Evolutionary conservation across 192 early-diverging fungal species (phyloP).

Genomic region (Kickxella alabastrina): DNA sequence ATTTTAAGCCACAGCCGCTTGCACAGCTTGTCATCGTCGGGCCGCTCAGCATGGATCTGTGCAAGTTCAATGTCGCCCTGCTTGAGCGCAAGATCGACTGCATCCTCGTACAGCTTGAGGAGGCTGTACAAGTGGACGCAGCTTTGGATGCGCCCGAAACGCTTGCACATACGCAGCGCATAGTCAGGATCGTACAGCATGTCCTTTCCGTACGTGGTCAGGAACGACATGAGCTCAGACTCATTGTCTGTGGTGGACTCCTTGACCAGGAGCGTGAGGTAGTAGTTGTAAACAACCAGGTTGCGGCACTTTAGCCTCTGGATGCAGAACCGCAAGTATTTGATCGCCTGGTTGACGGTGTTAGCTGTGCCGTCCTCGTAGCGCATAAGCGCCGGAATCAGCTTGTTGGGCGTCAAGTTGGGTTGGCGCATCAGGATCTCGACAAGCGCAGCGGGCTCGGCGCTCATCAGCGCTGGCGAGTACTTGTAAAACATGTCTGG

Average conservation of each 20-base stretch:
- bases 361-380: conserved; percentile 59
- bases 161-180: conserved; percentile 84
- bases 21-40: conserved; percentile 77
- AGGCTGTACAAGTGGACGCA: conserved; percentile 88
- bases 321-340: conserved; percentile 84
- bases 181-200: conserved; percentile 90
- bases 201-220: conserved; percentile 63
- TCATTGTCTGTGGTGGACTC: conserved; percentile 55
- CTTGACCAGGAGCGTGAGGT: conserved; percentile 58
- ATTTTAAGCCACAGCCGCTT: conserved; percentile 93
- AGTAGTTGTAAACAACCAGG: conserved; percentile 88
- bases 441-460: conserved; percentile 79
- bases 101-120: conserved; percentile 87
- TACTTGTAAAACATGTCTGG: conserved; percentile 86
- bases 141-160: conserved; percentile 75
- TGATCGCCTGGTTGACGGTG: conserved; percentile 72
- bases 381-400: conserved; percentile 86
- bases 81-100: conserved; percentile 84
- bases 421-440: conserved; percentile 83
- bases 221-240: conserved; percentile 68
- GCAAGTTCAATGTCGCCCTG: conserved; percentile 85
- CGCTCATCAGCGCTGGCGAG: conserved; percentile 79
- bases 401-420: conserved; percentile 72
- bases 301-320: conserved; percentile 76
- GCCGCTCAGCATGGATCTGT: conserved; percentile 88